A percentile compares a stretch with the other conserved stretches of the same genome.
These are phyloP conservation scores for Zygoascus sp. DNA, from an alignment of 1,139 yeast species.

Conservation along the genomic window DNA sequence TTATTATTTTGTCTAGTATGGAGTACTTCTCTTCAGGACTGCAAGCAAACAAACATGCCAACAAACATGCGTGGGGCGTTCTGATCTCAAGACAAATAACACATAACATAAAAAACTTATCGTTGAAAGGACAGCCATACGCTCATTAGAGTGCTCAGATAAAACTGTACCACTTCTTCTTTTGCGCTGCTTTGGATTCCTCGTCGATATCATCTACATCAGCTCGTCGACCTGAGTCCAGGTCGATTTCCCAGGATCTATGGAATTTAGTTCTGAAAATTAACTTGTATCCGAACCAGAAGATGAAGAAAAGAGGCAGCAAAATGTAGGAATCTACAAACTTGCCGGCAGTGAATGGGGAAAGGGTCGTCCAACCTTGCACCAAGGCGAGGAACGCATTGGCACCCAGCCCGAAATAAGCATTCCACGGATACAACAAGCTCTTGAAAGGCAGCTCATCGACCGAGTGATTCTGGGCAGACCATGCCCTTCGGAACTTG, in stretches of 20 bases:
- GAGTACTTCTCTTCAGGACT: too few species aligned
- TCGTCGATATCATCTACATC: conserved; percentile 27
- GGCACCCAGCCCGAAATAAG: conserved; percentile 47
- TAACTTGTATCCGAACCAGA: conserved; percentile 41
- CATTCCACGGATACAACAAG: conserved; percentile 49
- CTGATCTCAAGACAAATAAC: too few species aligned
- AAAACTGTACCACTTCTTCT: conserved; percentile 6
- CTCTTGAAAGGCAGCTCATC: conserved; percentile 54
- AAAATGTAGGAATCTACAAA: conserved; percentile 65
- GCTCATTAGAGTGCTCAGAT: neutral
- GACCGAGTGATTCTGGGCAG: conserved; percentile 42
- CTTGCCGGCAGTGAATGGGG: conserved; percentile 54
- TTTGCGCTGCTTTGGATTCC: neutral
- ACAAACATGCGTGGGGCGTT: too few species aligned
- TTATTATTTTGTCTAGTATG: neutral
- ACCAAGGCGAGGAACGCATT: conserved; percentile 55
- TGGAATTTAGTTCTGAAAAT: conserved; percentile 44
- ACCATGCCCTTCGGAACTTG: conserved; percentile 51
- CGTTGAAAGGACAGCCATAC: too few species aligned
- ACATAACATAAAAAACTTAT: too few species aligned
- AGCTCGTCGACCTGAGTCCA: conserved; percentile 38
- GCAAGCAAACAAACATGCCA: too few species aligned
- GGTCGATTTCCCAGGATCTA: conserved; percentile 42
- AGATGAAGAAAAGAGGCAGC: conserved; percentile 51
- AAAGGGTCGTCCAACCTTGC: conserved; percentile 65